Evolutionary conservation across 139 green algal genomes (phyloP).

Genomic region (Tetraselmis striata): DNA sequence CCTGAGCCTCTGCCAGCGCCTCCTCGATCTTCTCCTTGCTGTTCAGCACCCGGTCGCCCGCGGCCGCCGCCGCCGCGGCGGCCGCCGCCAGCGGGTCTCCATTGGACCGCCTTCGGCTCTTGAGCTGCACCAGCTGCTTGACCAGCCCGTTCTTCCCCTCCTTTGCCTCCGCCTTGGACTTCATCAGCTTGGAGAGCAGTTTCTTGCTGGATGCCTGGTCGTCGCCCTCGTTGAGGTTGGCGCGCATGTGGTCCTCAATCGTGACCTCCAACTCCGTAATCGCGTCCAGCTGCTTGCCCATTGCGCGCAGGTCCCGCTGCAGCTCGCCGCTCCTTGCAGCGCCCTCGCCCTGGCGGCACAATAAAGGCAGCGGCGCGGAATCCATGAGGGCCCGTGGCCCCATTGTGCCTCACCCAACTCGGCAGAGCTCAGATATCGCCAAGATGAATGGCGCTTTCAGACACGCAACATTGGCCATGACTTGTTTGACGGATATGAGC

Average conservation of each 20-base stretch:
- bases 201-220: background rate
- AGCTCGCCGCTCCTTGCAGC: background rate
- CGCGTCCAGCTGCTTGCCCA: background rate
- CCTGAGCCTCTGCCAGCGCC: background rate
- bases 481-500: no score
- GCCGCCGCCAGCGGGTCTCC: background rate
- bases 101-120: background rate
- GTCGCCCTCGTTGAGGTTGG: background rate
- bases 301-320: background rate
- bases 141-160: background rate
- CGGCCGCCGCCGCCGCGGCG: no score
- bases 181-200: background rate
- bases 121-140: background rate
- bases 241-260: background rate
- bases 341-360: background rate
- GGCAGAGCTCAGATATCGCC: no score
- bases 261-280: background rate
- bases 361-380: no score
- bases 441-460: no score
- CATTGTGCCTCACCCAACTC: no score
- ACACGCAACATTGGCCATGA: no score
- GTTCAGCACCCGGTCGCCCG: background rate
- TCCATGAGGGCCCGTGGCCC: no score
- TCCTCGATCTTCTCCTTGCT: background rate
- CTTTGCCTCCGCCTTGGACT: background rate